phyloP scores from a whole-genome alignment of 345 rosid species.

The Rhizophora apiculata region DNA sequence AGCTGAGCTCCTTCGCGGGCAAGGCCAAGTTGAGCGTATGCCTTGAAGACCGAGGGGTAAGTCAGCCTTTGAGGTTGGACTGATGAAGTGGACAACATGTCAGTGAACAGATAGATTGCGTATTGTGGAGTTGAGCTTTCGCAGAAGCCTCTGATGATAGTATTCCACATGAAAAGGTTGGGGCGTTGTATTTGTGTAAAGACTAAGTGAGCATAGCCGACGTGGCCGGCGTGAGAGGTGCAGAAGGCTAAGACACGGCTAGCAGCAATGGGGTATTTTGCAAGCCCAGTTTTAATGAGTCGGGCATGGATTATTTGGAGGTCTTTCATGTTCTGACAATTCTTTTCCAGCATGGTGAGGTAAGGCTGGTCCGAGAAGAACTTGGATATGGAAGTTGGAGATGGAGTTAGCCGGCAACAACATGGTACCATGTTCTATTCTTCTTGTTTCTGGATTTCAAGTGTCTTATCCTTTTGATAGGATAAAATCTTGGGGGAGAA shows the following conservation, averaged over 20 bases:
- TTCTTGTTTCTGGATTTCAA: background rate
- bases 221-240: constrained; percentile 52
- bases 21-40: constrained; percentile 49
- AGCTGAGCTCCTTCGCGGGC: constrained; percentile 57
- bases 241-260: constrained; percentile 72
- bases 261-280: constrained; percentile 41
- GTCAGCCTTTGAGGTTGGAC: constrained; percentile 60
- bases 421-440: constrained; percentile 28
- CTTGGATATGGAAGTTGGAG: constrained; percentile 30
- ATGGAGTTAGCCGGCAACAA: constrained; percentile 21
- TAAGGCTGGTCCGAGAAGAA: constrained; percentile 34
- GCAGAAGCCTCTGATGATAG: constrained; percentile 66
- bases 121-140: constrained; percentile 53
- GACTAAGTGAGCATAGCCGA: constrained; percentile 55
- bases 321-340: constrained; percentile 54
- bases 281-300: constrained; percentile 67
- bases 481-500: background rate
- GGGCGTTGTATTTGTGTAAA: constrained; percentile 46
- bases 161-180: constrained; percentile 66
- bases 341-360: constrained; percentile 49
- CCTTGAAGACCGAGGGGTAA: constrained; percentile 82
- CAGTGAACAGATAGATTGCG: constrained; percentile 51
- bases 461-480: background rate
- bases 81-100: constrained; percentile 44
- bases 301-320: constrained; percentile 60